Conservation (phyloP, 768 basidiomycete species). For the Zangia roseola region DNA sequence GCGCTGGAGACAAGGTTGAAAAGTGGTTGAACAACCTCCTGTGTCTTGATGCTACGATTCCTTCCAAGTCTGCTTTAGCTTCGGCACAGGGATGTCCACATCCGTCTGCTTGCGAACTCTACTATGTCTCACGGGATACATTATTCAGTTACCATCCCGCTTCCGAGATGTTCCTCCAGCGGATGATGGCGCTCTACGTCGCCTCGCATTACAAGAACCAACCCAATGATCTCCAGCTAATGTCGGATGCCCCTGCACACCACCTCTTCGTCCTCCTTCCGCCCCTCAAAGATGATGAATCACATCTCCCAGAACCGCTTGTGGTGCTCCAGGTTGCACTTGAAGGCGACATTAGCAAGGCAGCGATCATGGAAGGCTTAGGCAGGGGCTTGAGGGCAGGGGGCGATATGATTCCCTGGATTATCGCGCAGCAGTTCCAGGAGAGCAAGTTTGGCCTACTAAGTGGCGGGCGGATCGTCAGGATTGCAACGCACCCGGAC, state of each 20-base stretch:
- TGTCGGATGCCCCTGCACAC: slow-evolving; percentile 96
- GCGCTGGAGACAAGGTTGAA: slow-evolving; percentile 83
- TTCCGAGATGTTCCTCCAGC: slow-evolving; percentile 94
- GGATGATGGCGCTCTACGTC: slow-evolving; percentile 98
- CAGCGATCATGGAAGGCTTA: slow-evolving; percentile 82
- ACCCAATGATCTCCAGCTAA: slow-evolving; percentile 96
- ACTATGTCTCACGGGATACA: slow-evolving; percentile 93
- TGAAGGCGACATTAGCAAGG: slow-evolving; percentile 88
- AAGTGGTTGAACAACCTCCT: slow-evolving; percentile 90
- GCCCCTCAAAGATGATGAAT: slow-evolving; percentile 87
- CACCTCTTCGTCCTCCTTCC: slow-evolving; percentile 95
- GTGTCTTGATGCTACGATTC: slow-evolving; percentile 83
- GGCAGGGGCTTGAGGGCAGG: slow-evolving; percentile 81
- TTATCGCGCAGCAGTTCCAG: slow-evolving; percentile 92
- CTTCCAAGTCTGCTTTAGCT: slow-evolving; percentile 40
- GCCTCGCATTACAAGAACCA: slow-evolving; percentile 99
- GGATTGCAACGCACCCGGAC: slow-evolving; percentile 95
- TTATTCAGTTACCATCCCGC: slow-evolving; percentile 97
- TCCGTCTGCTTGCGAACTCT: slow-evolving; percentile 90
- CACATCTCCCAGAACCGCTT: slow-evolving; percentile 89
- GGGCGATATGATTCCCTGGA: slow-evolving; percentile 98
- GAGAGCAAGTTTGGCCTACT: slow-evolving; percentile 91
- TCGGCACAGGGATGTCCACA: slow-evolving; percentile 83
- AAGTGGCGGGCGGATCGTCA: slow-evolving; percentile 87
- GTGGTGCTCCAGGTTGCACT: slow-evolving; percentile 95